Percentiles rank a stretch among this genome's conserved stretches.
Evolutionary conservation across 2,329 filamentous ascomycete species (phyloP).

Genomic region (Talaromyces amestolkiae): DNA sequence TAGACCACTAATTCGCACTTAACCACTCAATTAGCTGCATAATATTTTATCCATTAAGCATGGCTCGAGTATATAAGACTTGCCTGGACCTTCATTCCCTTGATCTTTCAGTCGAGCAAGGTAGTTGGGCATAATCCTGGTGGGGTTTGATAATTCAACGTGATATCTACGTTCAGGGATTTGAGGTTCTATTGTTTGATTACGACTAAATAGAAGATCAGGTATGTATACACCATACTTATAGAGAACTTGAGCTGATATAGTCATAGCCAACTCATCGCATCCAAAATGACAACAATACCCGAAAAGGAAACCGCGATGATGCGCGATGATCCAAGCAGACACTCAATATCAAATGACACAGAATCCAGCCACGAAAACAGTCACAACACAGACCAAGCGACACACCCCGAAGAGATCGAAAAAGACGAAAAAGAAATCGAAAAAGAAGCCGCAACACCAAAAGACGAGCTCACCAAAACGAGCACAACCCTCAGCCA

Average conservation of each 20-base stretch:
- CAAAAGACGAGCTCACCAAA: background rate
- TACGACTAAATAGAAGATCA: background rate
- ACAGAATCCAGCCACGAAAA: background rate
- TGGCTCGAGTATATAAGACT: background rate
- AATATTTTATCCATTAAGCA: background rate
- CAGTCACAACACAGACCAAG: background rate
- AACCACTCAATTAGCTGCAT: background rate
- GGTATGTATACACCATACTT: background rate
- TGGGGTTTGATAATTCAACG: background rate
- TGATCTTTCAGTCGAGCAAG: background rate
- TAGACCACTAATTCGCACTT: background rate
- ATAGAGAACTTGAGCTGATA: background rate
- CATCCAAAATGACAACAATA: background rate
- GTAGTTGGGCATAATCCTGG: background rate
- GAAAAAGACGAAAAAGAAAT: background rate
- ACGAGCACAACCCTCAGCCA: conserved; percentile 7
- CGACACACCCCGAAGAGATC: background rate
- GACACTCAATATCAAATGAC: background rate
- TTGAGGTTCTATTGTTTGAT: background rate
- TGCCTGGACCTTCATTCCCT: background rate
- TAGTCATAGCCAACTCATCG: background rate
- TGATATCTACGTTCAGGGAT: background rate
- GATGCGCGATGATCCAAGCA: background rate
- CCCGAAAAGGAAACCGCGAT: background rate
- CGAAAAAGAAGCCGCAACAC: background rate